These are phyloP conservation scores for Xerocomus nothofagi DNA, from an alignment of 1,284 basidiomycete species.

Conservation along the genomic window DNA sequence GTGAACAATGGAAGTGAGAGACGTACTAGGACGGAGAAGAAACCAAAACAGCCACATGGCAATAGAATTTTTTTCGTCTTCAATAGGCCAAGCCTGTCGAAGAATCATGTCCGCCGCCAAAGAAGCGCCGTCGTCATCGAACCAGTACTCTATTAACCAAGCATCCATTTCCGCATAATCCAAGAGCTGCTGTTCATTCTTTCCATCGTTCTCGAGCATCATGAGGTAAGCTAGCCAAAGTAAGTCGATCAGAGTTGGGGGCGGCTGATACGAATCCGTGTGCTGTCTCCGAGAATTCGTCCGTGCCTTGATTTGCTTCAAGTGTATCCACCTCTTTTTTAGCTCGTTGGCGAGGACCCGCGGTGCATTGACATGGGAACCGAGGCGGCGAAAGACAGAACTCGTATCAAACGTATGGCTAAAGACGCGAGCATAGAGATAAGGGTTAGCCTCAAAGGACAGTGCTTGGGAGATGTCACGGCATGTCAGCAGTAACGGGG, in stretches of 20 bases:
- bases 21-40: conserved; percentile 58
- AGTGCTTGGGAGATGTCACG: conserved; percentile 49
- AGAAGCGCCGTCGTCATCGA: conserved; percentile 47
- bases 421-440: conserved; percentile 73
- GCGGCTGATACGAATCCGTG: conserved; percentile 29
- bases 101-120: conserved; percentile 38
- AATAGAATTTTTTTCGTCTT: conserved; percentile 51
- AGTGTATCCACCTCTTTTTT: conserved; percentile 49
- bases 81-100: conserved; percentile 54
- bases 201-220: conserved; percentile 80
- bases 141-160: conserved; percentile 58
- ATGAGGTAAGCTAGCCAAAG: conserved; percentile 74
- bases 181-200: conserved; percentile 67
- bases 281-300: conserved; percentile 36
- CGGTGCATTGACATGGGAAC: conserved; percentile 41
- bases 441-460: conserved; percentile 49
- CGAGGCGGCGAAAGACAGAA: conserved; percentile 57
- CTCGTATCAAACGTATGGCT: conserved; percentile 63
- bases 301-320: conserved; percentile 53
- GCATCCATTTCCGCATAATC: conserved; percentile 49
- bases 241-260: conserved; percentile 39
- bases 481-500: conserved; percentile 58
- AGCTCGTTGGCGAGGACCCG: conserved; percentile 56
- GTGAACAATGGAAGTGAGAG: neutral
- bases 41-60: conserved; percentile 79